Base-by-base conservation (phyloP, 768 basidiomycete species). In the Leucocoprinus leucothites region DNA sequence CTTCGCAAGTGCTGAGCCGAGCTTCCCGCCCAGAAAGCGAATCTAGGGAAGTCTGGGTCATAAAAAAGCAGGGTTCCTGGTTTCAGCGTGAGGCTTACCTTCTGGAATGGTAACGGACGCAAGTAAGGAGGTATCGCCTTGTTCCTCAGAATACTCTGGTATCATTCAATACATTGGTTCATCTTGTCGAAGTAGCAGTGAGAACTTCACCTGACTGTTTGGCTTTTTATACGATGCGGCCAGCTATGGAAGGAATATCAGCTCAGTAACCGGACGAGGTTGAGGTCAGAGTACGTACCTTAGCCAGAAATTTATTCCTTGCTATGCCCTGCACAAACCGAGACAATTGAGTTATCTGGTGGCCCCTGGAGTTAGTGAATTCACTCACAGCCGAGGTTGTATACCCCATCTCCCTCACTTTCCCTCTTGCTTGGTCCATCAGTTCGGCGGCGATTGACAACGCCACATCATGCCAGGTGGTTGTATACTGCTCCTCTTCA, bases 301-400 rank as follows among this genome's bases (percentile, higher is more conserved):
- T 99, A 0, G 97, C 91, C 22, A 98, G 77, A 62, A 95, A 95
- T 68, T 98, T 97, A 65, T 96, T 98, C 64, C 93, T 79, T 13
- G 92, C 84, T 54, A 98, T 86, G 1, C 94, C 94, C 92, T 94
- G 31, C 2, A 13, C 38, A 34, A 9, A 22, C 38, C 31, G 31
- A 31, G 11, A 5, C 31, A 31, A 5, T 11, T 36, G 41, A 38
- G 40, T 43, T 26, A 46, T 9, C n/a, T n/a, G 4, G 2, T 7
- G 14, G 11, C 3, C 28, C 25, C 26, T 46, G 11, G 18, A 31
- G 7, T 2, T 8, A 14, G 53, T 26, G 28, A 42, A 46, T 9
- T 31, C 31, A 72, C 87, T 61, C 61, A 94, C 94, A 11, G 94
- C 94, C 49, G 92, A 94, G 41, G 88, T 93, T n/a, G 92, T 94